Evolutionary conservation across 805 yeast genomes (phyloP).

Genomic region (Candida bentonensis): DNA sequence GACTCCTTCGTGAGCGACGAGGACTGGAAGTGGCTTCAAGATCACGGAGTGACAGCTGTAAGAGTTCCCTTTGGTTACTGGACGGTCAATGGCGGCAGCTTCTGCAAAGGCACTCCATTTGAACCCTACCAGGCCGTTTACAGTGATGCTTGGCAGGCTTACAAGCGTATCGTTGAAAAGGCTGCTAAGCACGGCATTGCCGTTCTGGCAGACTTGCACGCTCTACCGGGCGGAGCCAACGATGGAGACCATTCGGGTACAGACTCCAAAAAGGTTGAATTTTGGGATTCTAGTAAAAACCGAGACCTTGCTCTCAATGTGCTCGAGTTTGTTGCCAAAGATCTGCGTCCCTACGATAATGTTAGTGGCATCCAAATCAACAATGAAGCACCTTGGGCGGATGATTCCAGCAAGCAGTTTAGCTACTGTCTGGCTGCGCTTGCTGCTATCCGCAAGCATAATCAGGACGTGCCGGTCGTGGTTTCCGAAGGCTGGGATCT

Average conservation of each 20-base stretch:
- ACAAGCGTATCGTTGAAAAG: slow-evolving; percentile 39
- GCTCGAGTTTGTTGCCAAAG: slow-evolving; percentile 47
- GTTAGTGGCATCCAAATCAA: slow-evolving; percentile 74
- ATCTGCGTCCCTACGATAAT: slow-evolving; percentile 44
- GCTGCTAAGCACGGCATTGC: slow-evolving; percentile 56
- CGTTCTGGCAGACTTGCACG: slow-evolving; percentile 75
- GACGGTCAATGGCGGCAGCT: slow-evolving; percentile 57
- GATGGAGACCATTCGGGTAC: slow-evolving; percentile 76
- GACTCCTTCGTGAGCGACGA: slow-evolving; percentile 39
- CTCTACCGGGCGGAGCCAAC: slow-evolving; percentile 87
- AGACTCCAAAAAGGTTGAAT: slow-evolving; percentile 39
- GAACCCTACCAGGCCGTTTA: slow-evolving; percentile 42
- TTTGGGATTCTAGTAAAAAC: slow-evolving; percentile 36
- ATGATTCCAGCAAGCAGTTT: slow-evolving; percentile 35
- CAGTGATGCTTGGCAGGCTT: slow-evolving; percentile 54
- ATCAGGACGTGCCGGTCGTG: slow-evolving; percentile 48
- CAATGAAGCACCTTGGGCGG: slow-evolving; percentile 64
- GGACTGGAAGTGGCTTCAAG: slow-evolving; percentile 69
- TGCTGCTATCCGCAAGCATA: slow-evolving; percentile 40
- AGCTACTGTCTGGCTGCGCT: slow-evolving; percentile 43
- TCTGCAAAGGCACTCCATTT: slow-evolving; percentile 49
- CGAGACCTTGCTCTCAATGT: slow-evolving; percentile 33
- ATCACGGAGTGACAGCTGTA: slow-evolving; percentile 59
- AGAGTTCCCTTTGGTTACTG: slow-evolving; percentile 89
- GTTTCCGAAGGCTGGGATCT: slow-evolving; percentile 96